Percentiles rank a stretch among this genome's conserved stretches.
Evolutionary conservation across 805 yeast species (phyloP).

Genomic region (Metschnikowia amazonensis): DNA sequence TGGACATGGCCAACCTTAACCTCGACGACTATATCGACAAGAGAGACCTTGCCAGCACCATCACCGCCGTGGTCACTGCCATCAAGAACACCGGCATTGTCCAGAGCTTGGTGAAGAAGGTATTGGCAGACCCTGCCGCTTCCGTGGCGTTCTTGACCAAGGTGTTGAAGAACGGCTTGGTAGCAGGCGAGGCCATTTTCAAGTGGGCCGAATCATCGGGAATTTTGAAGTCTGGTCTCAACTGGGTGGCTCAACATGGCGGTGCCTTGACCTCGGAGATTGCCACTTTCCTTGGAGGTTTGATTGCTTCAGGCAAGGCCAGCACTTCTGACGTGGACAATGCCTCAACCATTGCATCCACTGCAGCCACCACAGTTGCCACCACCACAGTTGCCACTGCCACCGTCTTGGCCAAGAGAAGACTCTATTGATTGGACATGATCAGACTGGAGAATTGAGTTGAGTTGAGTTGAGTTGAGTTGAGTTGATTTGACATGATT

Average conservation of each 20-base stretch:
- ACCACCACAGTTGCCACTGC: constrained; percentile 19
- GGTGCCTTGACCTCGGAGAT: constrained; percentile 22
- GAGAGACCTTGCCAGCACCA: constrained; percentile 33
- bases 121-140: constrained; percentile 35
- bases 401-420: constrained; percentile 26
- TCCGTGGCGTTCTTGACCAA: constrained; percentile 30
- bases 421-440: constrained; percentile 22
- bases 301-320: constrained; percentile 25
- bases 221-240: constrained; percentile 26
- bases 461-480: too few relatives aligned
- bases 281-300: constrained; percentile 27
- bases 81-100: constrained; percentile 36
- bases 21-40: constrained; percentile 29
- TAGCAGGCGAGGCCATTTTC: constrained; percentile 32
- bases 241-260: constrained; percentile 26
- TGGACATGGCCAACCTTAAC: constrained; percentile 11
- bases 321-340: constrained; percentile 25
- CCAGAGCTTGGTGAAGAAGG: constrained; percentile 28
- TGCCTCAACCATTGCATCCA: constrained; percentile 16
- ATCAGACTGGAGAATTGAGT: too few relatives aligned
- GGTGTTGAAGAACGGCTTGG: constrained; percentile 32
- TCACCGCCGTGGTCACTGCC: constrained; percentile 25
- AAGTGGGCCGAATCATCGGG: constrained; percentile 38
- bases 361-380: constrained; percentile 21
- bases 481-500: too few relatives aligned